Evolutionary conservation across 2,329 filamentous ascomycete species (phyloP).

Genomic region (Aspergillus amoenus): DNA sequence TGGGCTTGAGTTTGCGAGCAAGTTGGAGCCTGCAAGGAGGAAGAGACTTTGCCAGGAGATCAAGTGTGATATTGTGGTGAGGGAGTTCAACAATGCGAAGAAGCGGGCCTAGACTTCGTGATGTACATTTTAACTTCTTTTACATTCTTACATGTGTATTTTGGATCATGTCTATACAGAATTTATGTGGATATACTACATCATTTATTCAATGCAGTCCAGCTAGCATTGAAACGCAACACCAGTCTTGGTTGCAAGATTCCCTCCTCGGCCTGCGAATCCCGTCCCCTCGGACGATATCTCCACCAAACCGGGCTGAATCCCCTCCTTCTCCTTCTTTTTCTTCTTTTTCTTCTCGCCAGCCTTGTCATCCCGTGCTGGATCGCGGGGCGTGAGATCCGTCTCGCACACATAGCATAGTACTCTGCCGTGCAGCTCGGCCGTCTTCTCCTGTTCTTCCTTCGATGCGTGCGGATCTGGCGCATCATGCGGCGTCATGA

Average conservation of each 20-base stretch:
- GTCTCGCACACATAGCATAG: slow-evolving; percentile 85
- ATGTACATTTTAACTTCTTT: neutral
- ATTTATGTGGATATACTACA: neutral
- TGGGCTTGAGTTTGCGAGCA: slow-evolving; percentile 83
- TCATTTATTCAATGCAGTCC: neutral
- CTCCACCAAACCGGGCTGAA: slow-evolving; percentile 72
- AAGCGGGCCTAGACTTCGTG: slow-evolving; percentile 37
- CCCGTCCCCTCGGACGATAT: slow-evolving; percentile 86
- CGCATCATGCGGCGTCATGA: slow-evolving; percentile 64
- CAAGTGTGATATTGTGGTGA: slow-evolving; percentile 78
- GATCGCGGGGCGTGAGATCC: slow-evolving; percentile 60
- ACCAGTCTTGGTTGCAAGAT: slow-evolving; percentile 73
- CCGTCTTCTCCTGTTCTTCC: slow-evolving; percentile 45
- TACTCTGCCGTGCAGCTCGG: slow-evolving; percentile 46
- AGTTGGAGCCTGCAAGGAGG: slow-evolving; percentile 71
- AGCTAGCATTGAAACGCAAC: slow-evolving; percentile 78
- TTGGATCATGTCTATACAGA: neutral
- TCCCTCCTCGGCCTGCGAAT: slow-evolving; percentile 84
- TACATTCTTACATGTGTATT: neutral
- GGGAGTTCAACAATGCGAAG: slow-evolving; percentile 67
- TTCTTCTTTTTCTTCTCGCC: slow-evolving; percentile 28
- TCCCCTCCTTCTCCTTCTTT: slow-evolving; percentile 51
- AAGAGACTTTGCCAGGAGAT: slow-evolving; percentile 83
- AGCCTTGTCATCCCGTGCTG: slow-evolving; percentile 18
- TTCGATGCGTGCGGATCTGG: slow-evolving; percentile 61